These are phyloP conservation scores for Zoysia pacifica DNA, from an alignment of 176 grass and related monocot genomes.

Conservation along the genomic window DNA sequence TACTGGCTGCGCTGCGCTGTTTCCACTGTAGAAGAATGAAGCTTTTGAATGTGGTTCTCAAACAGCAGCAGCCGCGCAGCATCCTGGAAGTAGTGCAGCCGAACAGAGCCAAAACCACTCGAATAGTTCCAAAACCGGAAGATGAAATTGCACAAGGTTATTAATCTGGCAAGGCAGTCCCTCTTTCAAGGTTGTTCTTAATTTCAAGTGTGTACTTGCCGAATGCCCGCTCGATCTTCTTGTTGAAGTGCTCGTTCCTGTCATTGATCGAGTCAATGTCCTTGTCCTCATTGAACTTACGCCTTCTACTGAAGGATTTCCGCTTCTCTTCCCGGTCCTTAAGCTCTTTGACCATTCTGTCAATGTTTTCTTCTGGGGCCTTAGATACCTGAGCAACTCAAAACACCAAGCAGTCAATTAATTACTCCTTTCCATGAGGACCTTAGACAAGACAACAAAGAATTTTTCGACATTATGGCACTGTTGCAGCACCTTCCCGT, in stretches of 20 bases:
- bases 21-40: no score
- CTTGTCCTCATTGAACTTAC: slow-evolving; percentile 95
- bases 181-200: slow-evolving; percentile 97
- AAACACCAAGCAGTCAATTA: neutral
- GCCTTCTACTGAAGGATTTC: slow-evolving; percentile 82
- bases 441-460: neutral
- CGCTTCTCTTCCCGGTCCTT: slow-evolving; percentile 64
- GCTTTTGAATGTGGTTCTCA: no score
- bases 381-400: slow-evolving; percentile 46
- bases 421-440: neutral
- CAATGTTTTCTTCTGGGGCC: slow-evolving; percentile 66
- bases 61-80: no score
- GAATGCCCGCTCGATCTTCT: slow-evolving; percentile 95
- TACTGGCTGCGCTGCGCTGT: no score
- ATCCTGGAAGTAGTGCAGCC: no score
- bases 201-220: slow-evolving; percentile 98
- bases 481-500: slow-evolving; percentile 59
- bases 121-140: neutral
- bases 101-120: neutral
- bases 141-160: neutral
- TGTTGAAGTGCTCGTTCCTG: slow-evolving; percentile 96
- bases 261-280: slow-evolving; percentile 94
- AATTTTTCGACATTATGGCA: neutral
- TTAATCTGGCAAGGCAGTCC: slow-evolving; percentile 86
- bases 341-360: slow-evolving; percentile 88